Percentiles rank a stretch among this genome's conserved stretches.
Conservation (phyloP, 805 yeast species). For the Myxozyma kluyveri region DNA sequence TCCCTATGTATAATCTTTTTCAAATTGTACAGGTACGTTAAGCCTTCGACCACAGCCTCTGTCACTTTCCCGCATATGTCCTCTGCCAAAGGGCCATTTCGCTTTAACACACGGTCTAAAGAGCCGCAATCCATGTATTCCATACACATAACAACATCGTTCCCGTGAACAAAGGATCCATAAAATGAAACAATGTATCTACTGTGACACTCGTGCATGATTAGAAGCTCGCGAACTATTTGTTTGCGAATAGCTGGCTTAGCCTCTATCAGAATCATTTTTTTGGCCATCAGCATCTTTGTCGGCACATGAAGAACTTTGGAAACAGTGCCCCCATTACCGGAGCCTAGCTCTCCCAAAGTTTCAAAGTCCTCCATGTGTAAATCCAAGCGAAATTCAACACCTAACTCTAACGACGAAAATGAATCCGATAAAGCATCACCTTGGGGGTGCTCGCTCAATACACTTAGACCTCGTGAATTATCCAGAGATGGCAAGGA, state of each 20-base stretch:
- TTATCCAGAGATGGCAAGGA: slow-evolving; percentile 29
- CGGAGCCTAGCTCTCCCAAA: slow-evolving; percentile 79
- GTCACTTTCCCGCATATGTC: slow-evolving; percentile 70
- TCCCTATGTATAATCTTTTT: slow-evolving; percentile 94
- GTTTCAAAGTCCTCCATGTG: slow-evolving; percentile 68
- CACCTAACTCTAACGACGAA: slow-evolving; percentile 51
- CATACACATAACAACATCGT: slow-evolving; percentile 86
- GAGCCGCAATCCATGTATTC: slow-evolving; percentile 96
- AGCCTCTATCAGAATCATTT: slow-evolving; percentile 80
- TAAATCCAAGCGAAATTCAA: slow-evolving; percentile 53
- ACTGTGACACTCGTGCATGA: slow-evolving; percentile 80
- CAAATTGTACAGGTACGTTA: slow-evolving; percentile 72
- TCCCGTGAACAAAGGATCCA: slow-evolving; percentile 77
- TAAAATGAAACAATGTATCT: slow-evolving; percentile 84
- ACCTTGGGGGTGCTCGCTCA: slow-evolving; percentile 37
- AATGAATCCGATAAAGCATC: slow-evolving; percentile 41
- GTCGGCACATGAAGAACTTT: slow-evolving; percentile 88
- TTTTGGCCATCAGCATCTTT: slow-evolving; percentile 84
- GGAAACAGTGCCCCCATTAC: slow-evolving; percentile 89
- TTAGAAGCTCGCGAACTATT: slow-evolving; percentile 81
- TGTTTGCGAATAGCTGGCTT: slow-evolving; percentile 76
- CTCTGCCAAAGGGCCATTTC: slow-evolving; percentile 64
- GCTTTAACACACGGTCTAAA: slow-evolving; percentile 68
- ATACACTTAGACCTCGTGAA: slow-evolving; percentile 29
- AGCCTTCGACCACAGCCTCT: slow-evolving; percentile 72